Evolutionary conservation across 225 moss, liverwort and hornwort genomes (phyloP), one percentile per base, ranked within the genome.

Genomic region (Climacium dendroides): DNA sequence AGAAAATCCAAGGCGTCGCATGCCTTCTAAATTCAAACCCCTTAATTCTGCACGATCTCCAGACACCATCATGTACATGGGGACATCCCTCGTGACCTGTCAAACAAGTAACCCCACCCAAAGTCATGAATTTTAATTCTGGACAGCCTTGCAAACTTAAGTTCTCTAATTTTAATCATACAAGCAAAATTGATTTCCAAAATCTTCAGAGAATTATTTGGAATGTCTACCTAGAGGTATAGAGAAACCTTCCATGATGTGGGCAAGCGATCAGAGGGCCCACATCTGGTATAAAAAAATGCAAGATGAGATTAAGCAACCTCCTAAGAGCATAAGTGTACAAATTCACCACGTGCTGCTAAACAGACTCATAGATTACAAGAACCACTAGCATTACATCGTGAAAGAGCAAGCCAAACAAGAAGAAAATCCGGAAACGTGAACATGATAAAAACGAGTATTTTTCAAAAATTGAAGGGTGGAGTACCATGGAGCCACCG

Each of bases 21-120:
- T 93, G 70, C 97, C 97, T 91, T 95, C 97, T 78, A 97, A 85
- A 84, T 97, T 97, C 91, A 97, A 94, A 12, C 97, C 96, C 78
- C 97, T 93, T 65, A 97, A 81, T 86, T 95, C 92, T 74, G 97
- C 97, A 39, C 96, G 93, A 86, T 97, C 94, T 86, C 97, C 97
- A 58, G 96, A 92, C 64, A 97, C 97, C 97, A 97, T 97, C 95
- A 96, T 95, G 83, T 93, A 97, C 96, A 95, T 96, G 74, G 97
- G 97, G 67, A 98, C 95, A 87, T 98, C 98, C 85, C 97, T 93
- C 67, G 96, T 91, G 66, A 98, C 97, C 98, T 98, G 91, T 29
- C 79, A 83, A 37, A 87, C 79, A 88, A 79, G 41, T 58, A 57
- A 9, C 1, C 50, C 37, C 39, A 76, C 48, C 35, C 41, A 17